Evolutionary conservation across 768 basidiomycete genomes (phyloP).

Genomic region (Neoboletus subvelutipes): DNA sequence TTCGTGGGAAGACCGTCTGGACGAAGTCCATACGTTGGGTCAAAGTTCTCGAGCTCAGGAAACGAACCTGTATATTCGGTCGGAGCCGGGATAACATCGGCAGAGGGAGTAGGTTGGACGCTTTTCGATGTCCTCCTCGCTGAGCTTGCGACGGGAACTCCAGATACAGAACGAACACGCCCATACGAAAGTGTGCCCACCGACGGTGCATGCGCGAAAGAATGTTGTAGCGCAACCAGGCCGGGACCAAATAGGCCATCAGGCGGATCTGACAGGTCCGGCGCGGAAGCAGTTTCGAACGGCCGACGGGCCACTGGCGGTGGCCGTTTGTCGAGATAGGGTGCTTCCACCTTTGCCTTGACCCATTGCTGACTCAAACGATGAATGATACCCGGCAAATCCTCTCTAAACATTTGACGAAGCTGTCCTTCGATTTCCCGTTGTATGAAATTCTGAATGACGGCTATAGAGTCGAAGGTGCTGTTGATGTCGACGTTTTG

Average conservation of each 20-base stretch:
- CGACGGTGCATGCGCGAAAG: slow-evolving; percentile 27
- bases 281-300: slow-evolving; percentile 42
- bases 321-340: slow-evolving; percentile 65
- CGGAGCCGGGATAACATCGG: slow-evolving; percentile 19
- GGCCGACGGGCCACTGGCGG: slow-evolving; percentile 34
- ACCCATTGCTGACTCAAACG: slow-evolving; percentile 95
- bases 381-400: slow-evolving; percentile 95
- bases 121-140: slow-evolving; percentile 26
- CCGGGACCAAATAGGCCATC: slow-evolving; percentile 15
- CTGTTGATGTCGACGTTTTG: slow-evolving; percentile 97
- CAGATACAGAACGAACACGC: slow-evolving; percentile 43
- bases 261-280: slow-evolving; percentile 35
- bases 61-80: slow-evolving; percentile 30
- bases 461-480: slow-evolving; percentile 97
- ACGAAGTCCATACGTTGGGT: slow-evolving; percentile 94
- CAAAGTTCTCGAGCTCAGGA: slow-evolving; percentile 76
- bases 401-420: slow-evolving; percentile 97
- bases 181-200: slow-evolving; percentile 14
- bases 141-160: slow-evolving; percentile 38
- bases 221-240: slow-evolving; percentile 19
- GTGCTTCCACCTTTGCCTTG: slow-evolving; percentile 90
- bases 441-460: slow-evolving; percentile 97
- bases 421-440: slow-evolving; percentile 96
- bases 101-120: slow-evolving; percentile 19
- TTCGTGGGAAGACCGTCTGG: slow-evolving; percentile 88